These are phyloP conservation scores for Pythium volutum DNA, from an alignment of 352 stramenopile genomes.

Conservation along the genomic window DNA sequence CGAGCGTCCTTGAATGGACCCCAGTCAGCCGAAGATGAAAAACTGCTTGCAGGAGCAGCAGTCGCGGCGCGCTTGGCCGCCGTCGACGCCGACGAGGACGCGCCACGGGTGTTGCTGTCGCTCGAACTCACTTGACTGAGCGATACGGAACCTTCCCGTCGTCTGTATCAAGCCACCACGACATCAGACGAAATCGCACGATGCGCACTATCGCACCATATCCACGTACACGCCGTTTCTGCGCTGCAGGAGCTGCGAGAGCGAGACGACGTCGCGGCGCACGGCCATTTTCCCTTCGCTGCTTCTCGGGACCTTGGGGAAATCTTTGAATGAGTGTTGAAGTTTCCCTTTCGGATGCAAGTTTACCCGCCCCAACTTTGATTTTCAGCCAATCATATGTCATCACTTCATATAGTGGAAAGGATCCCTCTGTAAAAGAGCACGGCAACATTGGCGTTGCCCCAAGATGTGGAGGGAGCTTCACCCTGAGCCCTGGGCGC, in stretches of 20 bases:
- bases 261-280: constrained; percentile 63
- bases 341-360: constrained; percentile 12
- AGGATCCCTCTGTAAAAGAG: constrained; percentile 21
- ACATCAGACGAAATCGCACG: constrained; percentile 2
- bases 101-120: not conserved
- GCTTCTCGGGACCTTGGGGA: not conserved
- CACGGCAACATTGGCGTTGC: not conserved
- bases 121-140: constrained; percentile 12
- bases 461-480: too few relatives aligned
- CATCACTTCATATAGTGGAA: not conserved
- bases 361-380: not conserved
- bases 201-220: not conserved
- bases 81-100: not conserved
- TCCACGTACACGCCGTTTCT: constrained; percentile 26
- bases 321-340: constrained; percentile 11
- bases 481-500: too few relatives aligned
- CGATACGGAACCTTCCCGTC: constrained; percentile 10
- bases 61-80: not conserved
- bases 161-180: constrained; percentile 25
- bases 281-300: constrained; percentile 42
- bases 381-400: constrained; percentile 23
- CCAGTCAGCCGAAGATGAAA: not conserved
- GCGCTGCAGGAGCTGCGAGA: constrained; percentile 70
- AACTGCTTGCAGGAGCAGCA: not conserved
- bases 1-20: constrained; percentile 1